Percentiles rank a stretch among this genome's conserved stretches.
These are phyloP conservation scores for Choiromyces venosus DNA, from an alignment of 495 filamentous ascomycete genomes.

Conservation along the genomic window DNA sequence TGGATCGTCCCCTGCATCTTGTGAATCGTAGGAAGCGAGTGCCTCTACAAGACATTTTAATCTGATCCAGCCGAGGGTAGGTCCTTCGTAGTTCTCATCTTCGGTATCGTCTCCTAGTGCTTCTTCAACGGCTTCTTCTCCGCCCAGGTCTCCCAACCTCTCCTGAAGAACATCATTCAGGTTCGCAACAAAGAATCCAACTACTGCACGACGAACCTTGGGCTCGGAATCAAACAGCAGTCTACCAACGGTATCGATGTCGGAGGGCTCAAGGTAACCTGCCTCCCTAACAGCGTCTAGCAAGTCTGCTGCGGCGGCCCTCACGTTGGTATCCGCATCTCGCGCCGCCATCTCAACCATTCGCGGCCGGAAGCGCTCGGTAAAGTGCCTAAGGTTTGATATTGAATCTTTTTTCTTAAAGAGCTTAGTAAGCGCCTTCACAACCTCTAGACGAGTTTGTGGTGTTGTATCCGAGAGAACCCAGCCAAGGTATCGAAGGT, in stretches of 20 bases:
- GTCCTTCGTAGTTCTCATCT: conserved; percentile 67
- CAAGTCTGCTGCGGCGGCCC: conserved; percentile 70
- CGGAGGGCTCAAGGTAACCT: conserved; percentile 80
- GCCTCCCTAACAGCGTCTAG: conserved; percentile 74
- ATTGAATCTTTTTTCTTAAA: conserved; percentile 71
- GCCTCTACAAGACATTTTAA: conserved; percentile 84
- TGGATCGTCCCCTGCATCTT: conserved; percentile 44
- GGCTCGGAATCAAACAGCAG: conserved; percentile 82
- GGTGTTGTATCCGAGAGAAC: conserved; percentile 72
- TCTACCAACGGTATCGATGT: conserved; percentile 77
- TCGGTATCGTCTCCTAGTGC: conserved; percentile 54
- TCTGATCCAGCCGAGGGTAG: conserved; percentile 77
- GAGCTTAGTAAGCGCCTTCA: conserved; percentile 73
- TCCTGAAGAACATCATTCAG: conserved; percentile 74
- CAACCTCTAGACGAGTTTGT: conserved; percentile 64
- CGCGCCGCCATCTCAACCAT: conserved; percentile 85
- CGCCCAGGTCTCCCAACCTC: conserved; percentile 76
- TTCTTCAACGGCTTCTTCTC: conserved; percentile 70
- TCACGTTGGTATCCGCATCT: conserved; percentile 71
- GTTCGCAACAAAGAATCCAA: conserved; percentile 80
- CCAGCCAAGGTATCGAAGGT: conserved; percentile 92
- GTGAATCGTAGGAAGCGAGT: conserved; percentile 68
- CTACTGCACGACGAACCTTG: conserved; percentile 76
- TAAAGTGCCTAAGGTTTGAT: conserved; percentile 74
- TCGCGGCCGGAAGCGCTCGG: conserved; percentile 78